phyloP scores from a whole-genome alignment of 164 flowering plant genomes.

The Taxillus chinensis region DNA sequence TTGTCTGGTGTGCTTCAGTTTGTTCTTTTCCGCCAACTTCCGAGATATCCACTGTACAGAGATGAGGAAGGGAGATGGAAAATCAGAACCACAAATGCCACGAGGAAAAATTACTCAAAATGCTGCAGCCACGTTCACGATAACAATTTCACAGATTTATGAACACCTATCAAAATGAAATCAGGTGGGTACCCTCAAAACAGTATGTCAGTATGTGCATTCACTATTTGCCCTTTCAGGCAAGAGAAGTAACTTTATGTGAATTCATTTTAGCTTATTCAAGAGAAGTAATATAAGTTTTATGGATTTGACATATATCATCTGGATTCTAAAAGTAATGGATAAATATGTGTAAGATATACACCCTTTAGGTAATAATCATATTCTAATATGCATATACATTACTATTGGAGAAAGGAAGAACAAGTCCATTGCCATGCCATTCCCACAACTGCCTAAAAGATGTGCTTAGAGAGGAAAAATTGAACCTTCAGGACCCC shows the following conservation, averaged over 20 bases:
- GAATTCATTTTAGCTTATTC: no score
- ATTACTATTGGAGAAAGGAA: neutral
- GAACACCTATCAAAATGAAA: no score
- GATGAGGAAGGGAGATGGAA: neutral
- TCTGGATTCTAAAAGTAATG: neutral
- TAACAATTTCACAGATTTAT: no score
- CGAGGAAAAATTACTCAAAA: neutral
- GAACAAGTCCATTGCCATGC: neutral
- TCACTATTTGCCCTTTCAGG: neutral
- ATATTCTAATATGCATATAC: neutral
- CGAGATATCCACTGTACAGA: conserved; percentile 55
- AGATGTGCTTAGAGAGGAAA: neutral
- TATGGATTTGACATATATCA: no score
- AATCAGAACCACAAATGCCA: neutral
- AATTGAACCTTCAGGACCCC: conserved; percentile 83
- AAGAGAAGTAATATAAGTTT: no score
- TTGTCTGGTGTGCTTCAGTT: conserved; percentile 55
- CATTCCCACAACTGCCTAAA: neutral
- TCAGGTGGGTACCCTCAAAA: no score
- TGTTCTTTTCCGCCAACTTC: conserved; percentile 81
- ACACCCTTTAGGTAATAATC: no score
- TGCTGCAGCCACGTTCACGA: neutral
- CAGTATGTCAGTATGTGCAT: neutral
- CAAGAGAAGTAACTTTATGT: neutral
- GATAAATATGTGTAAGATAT: neutral